Percentiles rank a stretch among this genome's conserved stretches.
Evolutionary conservation across 129 eudicot species (phyloP).

Genomic region (Flaveria robusta): DNA sequence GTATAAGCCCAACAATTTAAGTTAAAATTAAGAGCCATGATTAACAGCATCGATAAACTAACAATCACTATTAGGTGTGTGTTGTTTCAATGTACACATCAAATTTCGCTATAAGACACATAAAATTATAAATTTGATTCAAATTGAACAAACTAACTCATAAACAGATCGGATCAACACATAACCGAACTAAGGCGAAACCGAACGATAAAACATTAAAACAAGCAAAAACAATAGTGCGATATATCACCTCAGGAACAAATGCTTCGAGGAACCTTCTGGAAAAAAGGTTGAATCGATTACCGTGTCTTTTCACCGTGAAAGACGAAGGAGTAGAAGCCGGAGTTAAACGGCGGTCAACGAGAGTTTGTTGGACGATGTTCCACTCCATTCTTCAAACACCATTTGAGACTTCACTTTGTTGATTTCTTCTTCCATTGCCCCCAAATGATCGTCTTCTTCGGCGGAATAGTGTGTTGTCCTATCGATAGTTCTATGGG

Average conservation of each 20-base stretch:
- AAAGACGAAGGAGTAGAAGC: constrained; percentile 40
- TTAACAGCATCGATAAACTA: neutral
- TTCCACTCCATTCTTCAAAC: constrained; percentile 81
- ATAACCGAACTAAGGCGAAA: constrained; percentile 15
- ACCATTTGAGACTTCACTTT: constrained; percentile 32
- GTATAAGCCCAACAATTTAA: constrained; percentile 15
- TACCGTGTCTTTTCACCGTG: constrained; percentile 46
- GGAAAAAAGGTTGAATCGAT: constrained; percentile 57
- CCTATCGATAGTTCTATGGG: constrained; percentile 5
- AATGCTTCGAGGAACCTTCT: constrained; percentile 72
- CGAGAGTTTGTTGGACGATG: constrained; percentile 61
- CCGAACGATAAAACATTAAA: constrained; percentile 14
- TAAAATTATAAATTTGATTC: no score
- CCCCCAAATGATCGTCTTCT: constrained; percentile 31
- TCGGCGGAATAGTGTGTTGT: neutral
- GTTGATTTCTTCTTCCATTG: constrained; percentile 32
- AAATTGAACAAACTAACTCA: no score
- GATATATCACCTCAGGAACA: constrained; percentile 78
- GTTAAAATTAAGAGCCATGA: neutral
- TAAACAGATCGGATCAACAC: neutral
- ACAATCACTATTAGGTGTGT: neutral
- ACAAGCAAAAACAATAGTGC: neutral
- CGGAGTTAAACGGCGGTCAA: constrained; percentile 67
- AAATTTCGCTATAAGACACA: no score
- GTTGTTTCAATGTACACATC: constrained; percentile 1